These are phyloP conservation scores for Aspergillus vadensis DNA, from an alignment of 2,329 filamentous ascomycete species.

Conservation along the genomic window DNA sequence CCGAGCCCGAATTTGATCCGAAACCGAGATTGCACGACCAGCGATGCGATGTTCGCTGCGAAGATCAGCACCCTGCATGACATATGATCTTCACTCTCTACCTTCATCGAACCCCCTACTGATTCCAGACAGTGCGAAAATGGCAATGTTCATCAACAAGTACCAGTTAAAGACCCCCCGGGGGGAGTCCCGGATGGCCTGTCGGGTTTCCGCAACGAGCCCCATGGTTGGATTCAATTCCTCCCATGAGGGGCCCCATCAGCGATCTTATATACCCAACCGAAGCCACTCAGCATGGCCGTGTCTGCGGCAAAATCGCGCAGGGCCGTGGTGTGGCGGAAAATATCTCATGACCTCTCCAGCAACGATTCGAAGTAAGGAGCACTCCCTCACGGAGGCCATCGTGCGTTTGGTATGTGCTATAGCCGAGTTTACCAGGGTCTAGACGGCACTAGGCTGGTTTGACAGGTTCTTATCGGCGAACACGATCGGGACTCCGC, in stretches of 20 bases:
- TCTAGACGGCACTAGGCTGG: background rate
- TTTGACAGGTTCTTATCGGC: background rate
- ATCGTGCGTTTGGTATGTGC: background rate
- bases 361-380: background rate
- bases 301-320: background rate
- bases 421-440: background rate
- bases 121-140: slow-evolving; percentile 26
- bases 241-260: background rate
- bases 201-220: slow-evolving; percentile 21
- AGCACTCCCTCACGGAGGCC: background rate
- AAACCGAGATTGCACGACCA: slow-evolving; percentile 22
- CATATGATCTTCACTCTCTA: background rate
- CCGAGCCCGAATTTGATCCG: slow-evolving; percentile 19
- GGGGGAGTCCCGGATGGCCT: slow-evolving; percentile 22
- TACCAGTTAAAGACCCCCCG: slow-evolving; percentile 25
- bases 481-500: background rate
- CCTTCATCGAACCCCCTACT: slow-evolving; percentile 27
- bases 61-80: background rate
- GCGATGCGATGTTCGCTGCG: slow-evolving; percentile 25
- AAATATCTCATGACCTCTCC: background rate
- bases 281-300: background rate
- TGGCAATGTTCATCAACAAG: slow-evolving; percentile 21
- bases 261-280: background rate
- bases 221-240: slow-evolving; percentile 16
- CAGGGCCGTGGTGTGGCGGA: background rate